These are phyloP conservation scores for Helminthosporium solani DNA, from an alignment of 2,329 filamentous ascomycete genomes.

Conservation along the genomic window DNA sequence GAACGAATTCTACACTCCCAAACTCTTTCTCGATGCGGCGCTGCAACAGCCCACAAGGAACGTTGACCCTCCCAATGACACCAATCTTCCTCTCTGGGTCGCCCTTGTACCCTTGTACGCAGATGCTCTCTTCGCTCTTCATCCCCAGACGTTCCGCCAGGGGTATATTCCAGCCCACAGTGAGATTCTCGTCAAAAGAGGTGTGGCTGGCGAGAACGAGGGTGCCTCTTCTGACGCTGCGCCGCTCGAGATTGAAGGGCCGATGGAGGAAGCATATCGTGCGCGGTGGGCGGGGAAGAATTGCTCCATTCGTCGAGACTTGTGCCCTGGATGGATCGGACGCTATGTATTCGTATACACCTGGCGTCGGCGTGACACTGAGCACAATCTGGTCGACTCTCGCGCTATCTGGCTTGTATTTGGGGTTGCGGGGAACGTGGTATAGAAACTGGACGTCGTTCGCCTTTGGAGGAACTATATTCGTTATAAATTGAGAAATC, in stretches of 20 bases:
- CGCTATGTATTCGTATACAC: constrained; percentile 32
- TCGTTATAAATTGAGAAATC: constrained; percentile 29
- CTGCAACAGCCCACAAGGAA: constrained; percentile 15
- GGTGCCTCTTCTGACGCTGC: constrained; percentile 25
- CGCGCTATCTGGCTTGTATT: constrained; percentile 31
- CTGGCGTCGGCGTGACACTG: constrained; percentile 33
- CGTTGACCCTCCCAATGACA: constrained; percentile 29
- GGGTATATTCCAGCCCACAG: constrained; percentile 41
- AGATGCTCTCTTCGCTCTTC: constrained; percentile 25
- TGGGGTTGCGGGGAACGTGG: constrained; percentile 31
- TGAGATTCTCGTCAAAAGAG: constrained; percentile 43
- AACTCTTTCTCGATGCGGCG: constrained; percentile 27
- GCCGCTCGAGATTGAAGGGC: constrained; percentile 33
- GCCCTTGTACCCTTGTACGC: constrained; percentile 44
- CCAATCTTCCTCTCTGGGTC: constrained; percentile 41
- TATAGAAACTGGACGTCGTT: constrained; percentile 40
- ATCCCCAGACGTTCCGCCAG: constrained; percentile 37
- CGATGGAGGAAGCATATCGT: constrained; percentile 38
- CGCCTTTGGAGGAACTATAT: constrained; percentile 29
- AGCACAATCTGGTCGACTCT: constrained; percentile 32
- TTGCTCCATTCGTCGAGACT: neutral
- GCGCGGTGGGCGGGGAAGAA: constrained; percentile 18
- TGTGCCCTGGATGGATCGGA: constrained; percentile 8
- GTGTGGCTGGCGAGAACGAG: constrained; percentile 40
- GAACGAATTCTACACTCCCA: constrained; percentile 27